Evolutionary conservation across 2,329 filamentous ascomycete species (phyloP), one percentile per base, ranked within the genome.

Genomic region (Fusarium sp.): DNA sequence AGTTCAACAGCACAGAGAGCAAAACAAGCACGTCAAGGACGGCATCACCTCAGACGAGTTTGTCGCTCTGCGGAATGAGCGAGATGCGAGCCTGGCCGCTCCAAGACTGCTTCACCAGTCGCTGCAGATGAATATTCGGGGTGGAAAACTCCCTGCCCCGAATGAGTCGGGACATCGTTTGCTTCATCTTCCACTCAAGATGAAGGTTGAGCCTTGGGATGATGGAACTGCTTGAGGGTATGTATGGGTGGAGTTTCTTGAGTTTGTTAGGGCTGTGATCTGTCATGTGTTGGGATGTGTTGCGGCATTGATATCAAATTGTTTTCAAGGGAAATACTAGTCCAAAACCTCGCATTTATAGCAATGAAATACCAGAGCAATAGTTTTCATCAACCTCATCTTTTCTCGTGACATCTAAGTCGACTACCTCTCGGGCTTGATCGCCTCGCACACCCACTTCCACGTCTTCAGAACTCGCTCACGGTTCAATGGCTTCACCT

Each of bases 61-160:
- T 66, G 82, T 88, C 1, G 66, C 79, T 4, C 74, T 84, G 78
- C 81, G 88, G 2, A 77, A 70, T 8, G 84, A 84, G 57, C 82
- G 88, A 1, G 88, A 90, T 72, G 75, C 74, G 1, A 74, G 63
- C 2, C 74, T 90, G 38, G 81, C 80, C 1, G 85, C 83, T 33
- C 88, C 88, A 2, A 82, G 82, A 33, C 75, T 90, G 65, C 75
- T 90, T 6, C 86, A 89, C 73, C 86, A 86, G 66, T 84, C 87
- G 0, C 72, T 90, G 58, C 88, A 90, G 77, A 74, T 89, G 10
- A 90, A 90, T 67, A 86, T 90, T 29, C 81, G 88, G 2, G 88
- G 80, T 1, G 88, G 88, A 2, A 68, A 78, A 6, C 71, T 89
- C 18, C 88, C 87, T 0, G 74, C 63, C 27, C 70, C 74, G 8